These are phyloP conservation scores for Trichoderma lentiforme DNA, from an alignment of 2,329 filamentous ascomycete genomes.

Conservation along the genomic window DNA sequence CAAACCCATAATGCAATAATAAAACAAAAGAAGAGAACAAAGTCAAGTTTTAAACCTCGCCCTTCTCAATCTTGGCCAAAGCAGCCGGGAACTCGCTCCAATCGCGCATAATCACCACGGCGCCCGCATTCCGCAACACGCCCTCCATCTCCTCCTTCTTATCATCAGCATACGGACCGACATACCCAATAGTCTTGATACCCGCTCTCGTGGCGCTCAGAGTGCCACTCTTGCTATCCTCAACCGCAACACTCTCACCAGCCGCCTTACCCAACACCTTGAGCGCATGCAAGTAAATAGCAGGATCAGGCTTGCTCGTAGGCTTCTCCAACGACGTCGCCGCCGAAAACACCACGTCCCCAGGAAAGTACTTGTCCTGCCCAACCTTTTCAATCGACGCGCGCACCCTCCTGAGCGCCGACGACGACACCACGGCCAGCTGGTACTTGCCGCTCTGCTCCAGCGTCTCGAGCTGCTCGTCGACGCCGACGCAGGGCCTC, in stretches of 20 bases:
- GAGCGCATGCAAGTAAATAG: conserved; percentile 78
- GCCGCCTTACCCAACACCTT: conserved; percentile 68
- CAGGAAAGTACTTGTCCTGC: conserved; percentile 76
- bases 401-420: conserved; percentile 71
- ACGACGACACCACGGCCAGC: conserved; percentile 78
- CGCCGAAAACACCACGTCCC: conserved; percentile 74
- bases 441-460: conserved; percentile 59
- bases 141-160: conserved; percentile 65
- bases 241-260: conserved; percentile 72
- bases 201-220: conserved; percentile 69
- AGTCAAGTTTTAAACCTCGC: conserved; percentile 28
- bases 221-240: conserved; percentile 85
- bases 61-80: conserved; percentile 46
- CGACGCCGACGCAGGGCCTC: conserved; percentile 65
- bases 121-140: conserved; percentile 58
- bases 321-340: conserved; percentile 73
- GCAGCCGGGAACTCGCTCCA: conserved; percentile 54
- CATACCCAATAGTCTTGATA: conserved; percentile 80
- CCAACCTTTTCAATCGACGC: conserved; percentile 76
- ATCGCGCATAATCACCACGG: conserved; percentile 58
- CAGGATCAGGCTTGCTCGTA: conserved; percentile 88
- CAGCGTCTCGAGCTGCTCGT: conserved; percentile 64
- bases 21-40: not conserved
- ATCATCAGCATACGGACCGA: conserved; percentile 67
- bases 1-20: not conserved